Percentiles rank a stretch among this genome's conserved stretches.
Conservation (phyloP, 2,329 filamentous ascomycete species). For the Cladophialophora immunda region DNA sequence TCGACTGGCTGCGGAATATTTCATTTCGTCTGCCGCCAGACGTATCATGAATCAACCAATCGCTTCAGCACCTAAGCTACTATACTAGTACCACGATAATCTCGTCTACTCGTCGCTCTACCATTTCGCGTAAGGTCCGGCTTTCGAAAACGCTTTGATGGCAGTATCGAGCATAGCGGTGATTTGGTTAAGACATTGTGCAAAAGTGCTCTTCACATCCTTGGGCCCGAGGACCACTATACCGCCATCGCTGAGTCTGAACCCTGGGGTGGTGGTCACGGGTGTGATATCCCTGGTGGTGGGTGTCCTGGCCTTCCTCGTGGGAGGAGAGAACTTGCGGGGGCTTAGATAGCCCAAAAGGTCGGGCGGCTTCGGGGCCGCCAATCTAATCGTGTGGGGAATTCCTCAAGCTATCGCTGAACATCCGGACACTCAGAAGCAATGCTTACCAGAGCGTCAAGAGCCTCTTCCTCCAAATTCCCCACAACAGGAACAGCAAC, state of each 20-base stretch:
- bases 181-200: not conserved
- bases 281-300: not conserved
- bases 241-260: not conserved
- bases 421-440: no score
- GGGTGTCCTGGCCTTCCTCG: not conserved
- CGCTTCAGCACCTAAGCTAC: conserved; percentile 3
- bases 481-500: no score
- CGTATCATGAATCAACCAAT: conserved; percentile 27
- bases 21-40: conserved; percentile 28
- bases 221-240: conserved; percentile 8
- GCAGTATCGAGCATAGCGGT: not conserved
- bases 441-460: no score
- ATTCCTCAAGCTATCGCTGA: no score
- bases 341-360: not conserved
- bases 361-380: not conserved
- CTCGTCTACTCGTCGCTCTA: not conserved
- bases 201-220: not conserved
- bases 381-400: no score
- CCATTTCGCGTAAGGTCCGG: not conserved
- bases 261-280: not conserved
- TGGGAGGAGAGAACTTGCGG: not conserved
- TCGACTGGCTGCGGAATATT: conserved; percentile 23
- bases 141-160: not conserved
- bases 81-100: conserved; percentile 20
- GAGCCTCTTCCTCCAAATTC: no score